Evolutionary conservation across 306 rosid species (phyloP), one percentile per base, ranked within the genome.

Genomic region (Cicer yamashitae): DNA sequence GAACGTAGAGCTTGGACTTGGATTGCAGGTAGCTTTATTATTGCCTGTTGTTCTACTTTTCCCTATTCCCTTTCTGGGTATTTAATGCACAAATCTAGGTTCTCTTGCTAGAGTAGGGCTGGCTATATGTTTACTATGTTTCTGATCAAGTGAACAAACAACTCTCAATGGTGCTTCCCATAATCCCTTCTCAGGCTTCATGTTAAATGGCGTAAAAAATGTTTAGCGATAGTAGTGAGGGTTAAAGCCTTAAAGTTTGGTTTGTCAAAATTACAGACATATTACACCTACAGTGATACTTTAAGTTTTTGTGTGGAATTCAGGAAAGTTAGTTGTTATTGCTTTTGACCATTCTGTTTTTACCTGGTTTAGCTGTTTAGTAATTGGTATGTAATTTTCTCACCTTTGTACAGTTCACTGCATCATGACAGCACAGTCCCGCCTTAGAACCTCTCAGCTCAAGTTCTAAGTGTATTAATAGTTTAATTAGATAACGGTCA

Each of bases 1-100:
- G 88, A 90, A 88, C 74, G 71, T 92, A 48, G 97, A 96, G 80
- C 99, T 96, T 64, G 98, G 97, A 73, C 99, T 96, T 79, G 93
- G 97, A n/a, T 83, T 96, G 67, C 98, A 92, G 96, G 98, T 96
- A 79, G 34, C 66, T 45, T 9, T 54, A 14, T 62, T 77, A 43
- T 43, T 53, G 11, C 61, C 73, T 75, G 50, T 46, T 53, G 12
- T 74, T 73, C 51, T 63, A 47, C 61, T 79, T 83, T 38, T 77
- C 44, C 53, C 40, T 77, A 34, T 71, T 41, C 20, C 37, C n/a
- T 74, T 30, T 77, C 76, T n/a, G 6, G 25, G 18, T 47, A 51
- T 41, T 57, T 18, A 47, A 53, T 38, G 34, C 54, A 71, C 11
- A n/a, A 12, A 39, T 54, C 48, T 54, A 20, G 54, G 11, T 64